phyloP scores from a whole-genome alignment of 495 filamentous ascomycete genomes.

The Aspergillus mulundensis region DNA sequence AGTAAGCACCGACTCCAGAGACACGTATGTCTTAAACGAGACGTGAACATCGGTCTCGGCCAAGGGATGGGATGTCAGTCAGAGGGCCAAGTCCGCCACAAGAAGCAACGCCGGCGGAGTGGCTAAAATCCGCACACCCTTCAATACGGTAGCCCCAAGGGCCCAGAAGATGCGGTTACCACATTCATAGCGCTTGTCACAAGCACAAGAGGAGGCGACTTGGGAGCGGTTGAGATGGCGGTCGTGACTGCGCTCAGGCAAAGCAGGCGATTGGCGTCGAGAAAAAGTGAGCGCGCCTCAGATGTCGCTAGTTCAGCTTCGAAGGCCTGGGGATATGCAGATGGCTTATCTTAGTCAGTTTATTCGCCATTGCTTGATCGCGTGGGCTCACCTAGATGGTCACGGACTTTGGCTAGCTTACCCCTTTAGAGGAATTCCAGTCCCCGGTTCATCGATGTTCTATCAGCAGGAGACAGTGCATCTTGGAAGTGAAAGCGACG shows the following conservation, averaged over 20 bases:
- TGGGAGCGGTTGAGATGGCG: neutral
- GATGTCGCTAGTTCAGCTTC: neutral
- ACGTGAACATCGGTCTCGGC: neutral
- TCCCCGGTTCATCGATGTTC: neutral
- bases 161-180: neutral
- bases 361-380: neutral
- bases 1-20: neutral
- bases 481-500: too few relatives aligned
- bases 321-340: neutral
- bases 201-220: neutral
- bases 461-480: too few relatives aligned
- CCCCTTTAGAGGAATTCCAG: neutral
- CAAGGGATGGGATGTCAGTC: neutral
- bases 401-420: neutral
- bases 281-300: neutral
- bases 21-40: neutral
- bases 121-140: neutral
- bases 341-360: conserved; percentile 5
- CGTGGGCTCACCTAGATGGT: neutral
- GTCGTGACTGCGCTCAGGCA: neutral
- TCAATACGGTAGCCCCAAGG: neutral
- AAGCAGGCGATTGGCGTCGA: neutral
- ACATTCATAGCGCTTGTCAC: neutral
- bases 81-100: neutral
- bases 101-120: neutral